Evolutionary conservation across 1,139 yeast genomes (phyloP), one percentile per base, ranked within the genome.

Genomic region (Saccharomyces pastorianus): DNA sequence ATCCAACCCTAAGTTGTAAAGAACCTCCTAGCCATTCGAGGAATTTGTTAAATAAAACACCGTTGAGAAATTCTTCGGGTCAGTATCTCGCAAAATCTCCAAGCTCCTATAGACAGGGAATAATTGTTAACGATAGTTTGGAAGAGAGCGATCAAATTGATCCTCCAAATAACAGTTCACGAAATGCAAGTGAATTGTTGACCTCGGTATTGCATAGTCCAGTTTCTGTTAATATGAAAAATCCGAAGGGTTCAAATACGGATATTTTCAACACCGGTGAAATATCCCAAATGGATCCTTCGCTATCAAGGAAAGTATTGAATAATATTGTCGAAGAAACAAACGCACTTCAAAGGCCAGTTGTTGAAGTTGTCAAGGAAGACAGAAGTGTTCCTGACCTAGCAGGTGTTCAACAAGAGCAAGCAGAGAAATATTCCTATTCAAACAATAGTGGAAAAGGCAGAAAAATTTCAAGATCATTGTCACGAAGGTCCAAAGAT

Each of bases 1-100:
- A 61, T 32, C 55, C 61, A 6, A 65, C 68, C 14, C 11, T 14
- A 48, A 49, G 44, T 9, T 29, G 47, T 13, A 31, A 9, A 26
- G 55, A 54, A 17, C 27, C 51, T 7, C 50, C 3, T n/a, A 46
- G 23, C n/a, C n/a, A 38, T 8, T 38, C 50, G 9, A 56, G 51
- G 29, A 26, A 25, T 9, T 53, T 57, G 17, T 42, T 59, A 25
- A 56, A 54, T 14, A 56, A 51, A 46, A 51, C 58, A 4, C 60
- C 60, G 2, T 49, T 57, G 26, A 38, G 53, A 20, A 57, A 57
- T 41, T 42, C 55, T 4, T 23, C 44, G 5, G 25, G 25, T 4
- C 20, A 23, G 34, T 46, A 47, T 11, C 17, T 23, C 8, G 50
- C 47, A 26, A 53, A 49, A 47, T 57, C 61, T 0, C 54, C 58